Conservation (phyloP, 345 rosid species). For the Boechera stricta region DNA sequence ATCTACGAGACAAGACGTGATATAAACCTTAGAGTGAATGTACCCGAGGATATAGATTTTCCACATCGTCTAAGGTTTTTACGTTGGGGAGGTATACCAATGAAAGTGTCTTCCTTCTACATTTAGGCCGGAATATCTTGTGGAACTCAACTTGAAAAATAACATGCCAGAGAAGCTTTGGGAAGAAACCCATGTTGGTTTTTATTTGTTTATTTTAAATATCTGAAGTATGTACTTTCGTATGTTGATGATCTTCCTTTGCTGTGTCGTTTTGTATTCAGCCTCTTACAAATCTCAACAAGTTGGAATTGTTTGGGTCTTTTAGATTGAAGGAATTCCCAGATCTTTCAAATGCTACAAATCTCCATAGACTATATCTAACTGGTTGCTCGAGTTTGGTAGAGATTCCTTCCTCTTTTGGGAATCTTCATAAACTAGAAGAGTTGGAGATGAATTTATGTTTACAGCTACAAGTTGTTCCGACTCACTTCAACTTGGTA, state of each 20-base stretch:
- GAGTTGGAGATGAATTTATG: conserved; percentile 13
- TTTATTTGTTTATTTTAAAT: neutral
- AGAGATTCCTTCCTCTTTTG: conserved; percentile 3
- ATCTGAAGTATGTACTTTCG: conserved; percentile 4
- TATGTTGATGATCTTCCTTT: neutral
- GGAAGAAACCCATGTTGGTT: neutral
- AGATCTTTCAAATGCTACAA: neutral
- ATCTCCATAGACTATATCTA: neutral
- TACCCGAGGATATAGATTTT: conserved; percentile 8
- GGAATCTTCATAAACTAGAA: neutral
- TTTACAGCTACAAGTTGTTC: conserved; percentile 6
- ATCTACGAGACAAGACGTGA: neutral
- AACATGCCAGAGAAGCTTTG: conserved; percentile 1
- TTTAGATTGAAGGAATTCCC: neutral
- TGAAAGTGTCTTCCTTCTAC: conserved; percentile 25
- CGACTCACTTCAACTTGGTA: neutral
- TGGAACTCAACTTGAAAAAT: conserved; percentile 18
- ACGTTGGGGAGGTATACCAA: conserved; percentile 35
- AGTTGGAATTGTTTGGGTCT: neutral
- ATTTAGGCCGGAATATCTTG: conserved; percentile 16
- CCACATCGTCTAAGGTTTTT: conserved; percentile 34
- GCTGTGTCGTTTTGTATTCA: neutral
- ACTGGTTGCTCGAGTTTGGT: neutral
- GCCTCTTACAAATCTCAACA: neutral
- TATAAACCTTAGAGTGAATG: neutral